A percentile compares a stretch with the other conserved stretches of the same genome.
phyloP scores from a whole-genome alignment of 306 rosid species.

The Oemleria cerasiformis region DNA sequence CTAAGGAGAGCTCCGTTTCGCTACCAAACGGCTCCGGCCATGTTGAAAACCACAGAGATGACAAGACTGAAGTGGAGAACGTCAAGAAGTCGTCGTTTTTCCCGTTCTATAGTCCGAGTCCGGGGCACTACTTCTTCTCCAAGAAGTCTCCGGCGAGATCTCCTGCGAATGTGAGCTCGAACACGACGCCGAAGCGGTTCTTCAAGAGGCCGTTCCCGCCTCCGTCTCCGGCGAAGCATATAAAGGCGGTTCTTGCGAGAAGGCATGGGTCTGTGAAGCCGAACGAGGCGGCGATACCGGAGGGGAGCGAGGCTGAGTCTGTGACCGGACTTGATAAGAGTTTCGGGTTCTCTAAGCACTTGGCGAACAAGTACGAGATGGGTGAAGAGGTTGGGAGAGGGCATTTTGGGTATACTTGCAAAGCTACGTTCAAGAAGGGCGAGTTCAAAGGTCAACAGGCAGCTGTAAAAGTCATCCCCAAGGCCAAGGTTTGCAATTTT shows the following conservation, averaged over 20 bases:
- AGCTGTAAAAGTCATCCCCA: conserved; percentile 91
- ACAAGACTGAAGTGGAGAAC: conserved; percentile 20
- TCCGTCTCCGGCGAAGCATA: conserved; percentile 92
- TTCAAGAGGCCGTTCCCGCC: conserved; percentile 72
- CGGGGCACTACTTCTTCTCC: conserved; percentile 65
- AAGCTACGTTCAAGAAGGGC: conserved; percentile 68
- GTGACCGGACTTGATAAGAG: conserved; percentile 66
- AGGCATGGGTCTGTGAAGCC: conserved; percentile 84
- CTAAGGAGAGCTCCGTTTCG: conserved; percentile 1
- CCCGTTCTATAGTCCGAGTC: conserved; percentile 78
- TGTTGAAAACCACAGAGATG: conserved; percentile 29
- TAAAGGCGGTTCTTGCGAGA: conserved; percentile 63
- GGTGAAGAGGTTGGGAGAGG: conserved; percentile 93
- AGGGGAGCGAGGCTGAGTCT: conserved; percentile 56
- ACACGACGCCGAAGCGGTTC: conserved; percentile 63
- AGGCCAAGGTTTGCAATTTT: conserved; percentile 59
- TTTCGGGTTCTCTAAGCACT: conserved; percentile 84
- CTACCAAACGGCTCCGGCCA: conserved; percentile 21
- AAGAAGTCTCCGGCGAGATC: conserved; percentile 89
- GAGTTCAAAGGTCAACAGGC: conserved; percentile 65
- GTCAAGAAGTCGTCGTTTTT: conserved; percentile 72
- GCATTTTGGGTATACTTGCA: conserved; percentile 82
- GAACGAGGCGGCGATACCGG: conserved; percentile 62
- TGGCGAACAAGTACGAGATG: conserved; percentile 63
- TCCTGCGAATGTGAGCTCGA: conserved; percentile 48